Percentiles rank a stretch among this genome's conserved stretches.
Evolutionary conservation across 192 early-diverging fungal genomes (phyloP).

Genomic region (Coemansia sp.): DNA sequence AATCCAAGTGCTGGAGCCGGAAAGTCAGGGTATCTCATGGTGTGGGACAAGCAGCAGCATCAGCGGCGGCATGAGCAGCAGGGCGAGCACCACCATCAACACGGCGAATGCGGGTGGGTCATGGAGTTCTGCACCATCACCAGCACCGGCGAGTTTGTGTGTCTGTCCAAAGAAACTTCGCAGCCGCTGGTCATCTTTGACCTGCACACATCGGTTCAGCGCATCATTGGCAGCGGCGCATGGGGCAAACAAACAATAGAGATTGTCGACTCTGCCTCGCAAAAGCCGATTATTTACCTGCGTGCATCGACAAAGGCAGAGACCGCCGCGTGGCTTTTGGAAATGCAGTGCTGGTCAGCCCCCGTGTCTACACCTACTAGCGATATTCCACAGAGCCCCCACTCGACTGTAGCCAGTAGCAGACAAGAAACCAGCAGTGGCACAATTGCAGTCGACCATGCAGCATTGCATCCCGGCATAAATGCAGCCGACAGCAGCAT

Average conservation of each 20-base stretch:
- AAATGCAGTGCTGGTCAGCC: slow-evolving; percentile 19
- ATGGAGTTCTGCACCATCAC: slow-evolving; percentile 25
- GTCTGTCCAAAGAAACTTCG: slow-evolving; percentile 10
- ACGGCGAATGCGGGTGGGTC: slow-evolving; percentile 4
- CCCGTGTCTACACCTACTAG: too few relatives aligned
- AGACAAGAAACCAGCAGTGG: slow-evolving; percentile 4
- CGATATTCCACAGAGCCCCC: not conserved
- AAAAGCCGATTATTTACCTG: slow-evolving; percentile 15
- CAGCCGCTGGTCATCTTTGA: slow-evolving; percentile 10
- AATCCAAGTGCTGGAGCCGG: not conserved
- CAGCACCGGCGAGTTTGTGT: slow-evolving; percentile 10
- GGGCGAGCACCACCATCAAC: not conserved
- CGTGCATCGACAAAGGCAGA: slow-evolving; percentile 23
- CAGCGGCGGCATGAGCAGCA: not conserved
- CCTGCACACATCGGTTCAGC: slow-evolving; percentile 1
- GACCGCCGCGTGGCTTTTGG: slow-evolving; percentile 33
- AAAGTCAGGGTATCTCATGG: slow-evolving; percentile 32
- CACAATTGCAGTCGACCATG: too few relatives aligned
- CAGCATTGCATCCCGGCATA: not conserved
- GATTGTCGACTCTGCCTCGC: slow-evolving; percentile 6
- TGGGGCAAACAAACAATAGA: slow-evolving; percentile 14
- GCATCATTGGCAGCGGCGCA: slow-evolving; percentile 15
- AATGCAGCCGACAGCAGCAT: slow-evolving; percentile 3
- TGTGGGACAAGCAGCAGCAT: slow-evolving; percentile 25
- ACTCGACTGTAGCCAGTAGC: slow-evolving; percentile 5